Evolutionary conservation across 2,329 filamentous ascomycete species (phyloP), one percentile per base, ranked within the genome.

Genomic region (Colletotrichum sp.): DNA sequence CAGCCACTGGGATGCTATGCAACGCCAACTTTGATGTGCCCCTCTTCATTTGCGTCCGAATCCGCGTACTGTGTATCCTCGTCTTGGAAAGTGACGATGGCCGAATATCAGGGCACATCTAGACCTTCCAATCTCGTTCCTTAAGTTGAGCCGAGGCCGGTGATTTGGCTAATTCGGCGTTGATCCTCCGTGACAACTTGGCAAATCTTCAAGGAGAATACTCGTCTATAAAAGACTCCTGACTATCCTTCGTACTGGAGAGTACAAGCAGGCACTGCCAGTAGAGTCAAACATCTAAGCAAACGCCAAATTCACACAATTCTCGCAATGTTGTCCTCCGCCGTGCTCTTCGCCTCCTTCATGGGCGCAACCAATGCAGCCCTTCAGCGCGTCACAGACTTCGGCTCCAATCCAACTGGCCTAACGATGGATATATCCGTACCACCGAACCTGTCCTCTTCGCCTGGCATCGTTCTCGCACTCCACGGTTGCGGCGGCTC

Each of bases 401-500:
- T 71, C 18, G 76, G 76, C 28, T 68, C 67, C 26, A 77, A 77
- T 67, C 74, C 76, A 64, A 77, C 74, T 12, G 75, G 76, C 7
- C 28, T 77, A 3, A 77, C 66, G n/a, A 77, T 77, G 74, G 69
- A 77, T 4, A 73, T 77, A 16, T 70, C 62, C 30, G 71, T 77
- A 8, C 76, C 75, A 3, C 9, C 62, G 15, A 77, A 75, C 63
- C 24, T 75, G 22, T 28, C 70, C 7, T 9, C 70, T 34, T 68
- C 57, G 3, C 76, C 76, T 2, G 76, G 70, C 34, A 70, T 77
- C 18, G 16, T 77, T 36, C 76, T 77, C 48, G 75, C 76, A 22
- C 72, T 77, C 24, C 77, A 77, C 64, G 65, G 52, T 39, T 78
- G 77, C n/a, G 77, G 77, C 34, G 77, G 77, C 72, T 73, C 69